Conservation (phyloP, 805 yeast species). For the Lachancea nothofagi region DNA sequence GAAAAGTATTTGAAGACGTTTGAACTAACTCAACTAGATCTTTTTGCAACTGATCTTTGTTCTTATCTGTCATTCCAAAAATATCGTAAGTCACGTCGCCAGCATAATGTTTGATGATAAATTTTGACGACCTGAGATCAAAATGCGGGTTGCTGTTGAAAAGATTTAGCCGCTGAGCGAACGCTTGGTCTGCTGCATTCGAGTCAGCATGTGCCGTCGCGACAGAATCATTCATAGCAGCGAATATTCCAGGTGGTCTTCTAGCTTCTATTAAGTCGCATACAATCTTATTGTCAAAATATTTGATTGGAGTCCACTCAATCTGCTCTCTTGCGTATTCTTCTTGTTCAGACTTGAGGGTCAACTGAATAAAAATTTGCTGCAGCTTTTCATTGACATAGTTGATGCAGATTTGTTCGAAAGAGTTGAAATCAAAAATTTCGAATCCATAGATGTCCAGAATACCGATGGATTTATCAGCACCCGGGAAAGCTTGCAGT, state of each 20-base stretch:
- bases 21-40: constrained; percentile 77
- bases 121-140: constrained; percentile 81
- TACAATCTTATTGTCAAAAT: constrained; percentile 92
- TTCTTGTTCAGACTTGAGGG: constrained; percentile 95
- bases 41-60: constrained; percentile 87
- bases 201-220: constrained; percentile 99
- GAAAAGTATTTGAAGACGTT: constrained; percentile 63
- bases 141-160: constrained; percentile 80
- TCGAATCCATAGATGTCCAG: constrained; percentile 95
- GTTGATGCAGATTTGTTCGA: constrained; percentile 92
- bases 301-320: constrained; percentile 95
- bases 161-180: constrained; percentile 84
- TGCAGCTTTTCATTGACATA: constrained; percentile 94
- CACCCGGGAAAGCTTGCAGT: constrained; percentile 48
- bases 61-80: constrained; percentile 88
- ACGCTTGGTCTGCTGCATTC: constrained; percentile 92
- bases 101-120: constrained; percentile 92
- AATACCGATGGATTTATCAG: constrained; percentile 77
- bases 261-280: constrained; percentile 92
- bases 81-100: constrained; percentile 96
- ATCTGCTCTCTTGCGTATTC: constrained; percentile 94
- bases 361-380: constrained; percentile 92
- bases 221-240: constrained; percentile 92
- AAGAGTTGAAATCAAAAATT: constrained; percentile 89
- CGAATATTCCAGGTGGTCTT: constrained; percentile 94